Base-by-base conservation (phyloP, 768 basidiomycete genomes). In the Lactarius hengduanensis region DNA sequence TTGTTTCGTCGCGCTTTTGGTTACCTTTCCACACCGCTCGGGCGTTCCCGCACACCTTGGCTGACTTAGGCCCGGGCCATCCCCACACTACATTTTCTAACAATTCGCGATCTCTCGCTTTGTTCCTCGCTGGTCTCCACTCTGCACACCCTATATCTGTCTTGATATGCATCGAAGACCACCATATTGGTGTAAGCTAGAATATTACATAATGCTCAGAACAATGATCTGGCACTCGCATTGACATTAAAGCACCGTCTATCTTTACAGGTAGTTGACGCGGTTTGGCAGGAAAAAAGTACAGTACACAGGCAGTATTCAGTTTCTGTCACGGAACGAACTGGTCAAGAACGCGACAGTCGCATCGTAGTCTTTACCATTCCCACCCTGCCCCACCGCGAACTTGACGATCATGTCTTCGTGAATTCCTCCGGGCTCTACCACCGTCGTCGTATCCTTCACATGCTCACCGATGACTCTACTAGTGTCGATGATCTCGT, bases 341-440 rank as follows among this genome's bases (percentile, higher is more conserved):
- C 40, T 45, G 3, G 11, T 6, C 38, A 59, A 26, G 41, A 65
- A 59, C 0, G 50, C 57, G 30, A 55, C 16, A 8, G 30, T 55
- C 50, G 50, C 53, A 60, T 60, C 58, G 20, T 59, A 55, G 3
- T 36, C 58, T 45, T 59, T 22, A 18, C 63, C 57, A 16, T n/a
- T 57, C 41, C 59, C 60, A 7, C 64, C 64, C 22, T 61, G 53
- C 4, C 32, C 36, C 16, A 54, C 38, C 4, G 18, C 40, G 30
- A 65, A 65, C 53, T 32, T 57, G 28, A 13, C 22, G 16, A 65
- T 50, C 41, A 61, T n/a, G 13, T 65, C 64, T 3, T 45, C 60
- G 55, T 65, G 64, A n/a, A 28, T 16, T 10, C 16, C 60, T 20
- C 45, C 45, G 9, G 40, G 54, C 5, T 62, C 60, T 6, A 62